Evolutionary conservation across 805 yeast species (phyloP).

Genomic region (Candida taoyuanica): DNA sequence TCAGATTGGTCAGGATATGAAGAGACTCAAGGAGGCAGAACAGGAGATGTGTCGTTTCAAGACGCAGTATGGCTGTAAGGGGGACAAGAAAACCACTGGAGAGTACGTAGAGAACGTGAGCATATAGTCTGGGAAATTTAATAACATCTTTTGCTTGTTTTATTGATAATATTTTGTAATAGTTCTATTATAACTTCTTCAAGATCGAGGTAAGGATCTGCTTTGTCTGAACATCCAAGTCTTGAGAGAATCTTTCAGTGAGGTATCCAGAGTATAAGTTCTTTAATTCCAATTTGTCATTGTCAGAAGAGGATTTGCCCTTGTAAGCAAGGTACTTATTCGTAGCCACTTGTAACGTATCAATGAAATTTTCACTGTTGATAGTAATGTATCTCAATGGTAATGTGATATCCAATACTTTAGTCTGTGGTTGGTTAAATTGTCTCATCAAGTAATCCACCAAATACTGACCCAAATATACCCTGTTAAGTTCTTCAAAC

Average conservation of each 20-base stretch:
- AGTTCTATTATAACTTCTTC: conserved; percentile 16
- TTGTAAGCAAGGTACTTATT: conserved; percentile 64
- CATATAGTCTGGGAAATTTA: neutral
- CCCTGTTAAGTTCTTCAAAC: conserved; percentile 66
- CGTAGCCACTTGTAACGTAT: conserved; percentile 60
- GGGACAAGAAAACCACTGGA: neutral
- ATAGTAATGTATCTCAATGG: conserved; percentile 54
- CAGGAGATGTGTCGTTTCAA: conserved; percentile 2
- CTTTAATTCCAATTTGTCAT: conserved; percentile 32
- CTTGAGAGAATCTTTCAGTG: conserved; percentile 30
- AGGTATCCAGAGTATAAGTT: conserved; percentile 17
- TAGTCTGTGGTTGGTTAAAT: conserved; percentile 36
- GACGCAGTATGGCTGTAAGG: neutral
- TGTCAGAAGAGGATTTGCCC: conserved; percentile 33
- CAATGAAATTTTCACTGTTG: conserved; percentile 45
- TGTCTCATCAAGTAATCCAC: conserved; percentile 46
- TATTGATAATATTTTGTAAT: neutral
- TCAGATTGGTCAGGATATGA: conserved; percentile 20
- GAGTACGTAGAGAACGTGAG: conserved; percentile 4
- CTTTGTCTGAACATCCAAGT: conserved; percentile 17
- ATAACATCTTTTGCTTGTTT: too few species aligned
- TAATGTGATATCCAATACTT: conserved; percentile 54
- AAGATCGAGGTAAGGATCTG: conserved; percentile 23
- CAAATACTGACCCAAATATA: conserved; percentile 61
- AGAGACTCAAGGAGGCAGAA: conserved; percentile 22